phyloP scores from a whole-genome alignment of 2,329 filamentous ascomycete species.

The Neonectria magnoliae region DNA sequence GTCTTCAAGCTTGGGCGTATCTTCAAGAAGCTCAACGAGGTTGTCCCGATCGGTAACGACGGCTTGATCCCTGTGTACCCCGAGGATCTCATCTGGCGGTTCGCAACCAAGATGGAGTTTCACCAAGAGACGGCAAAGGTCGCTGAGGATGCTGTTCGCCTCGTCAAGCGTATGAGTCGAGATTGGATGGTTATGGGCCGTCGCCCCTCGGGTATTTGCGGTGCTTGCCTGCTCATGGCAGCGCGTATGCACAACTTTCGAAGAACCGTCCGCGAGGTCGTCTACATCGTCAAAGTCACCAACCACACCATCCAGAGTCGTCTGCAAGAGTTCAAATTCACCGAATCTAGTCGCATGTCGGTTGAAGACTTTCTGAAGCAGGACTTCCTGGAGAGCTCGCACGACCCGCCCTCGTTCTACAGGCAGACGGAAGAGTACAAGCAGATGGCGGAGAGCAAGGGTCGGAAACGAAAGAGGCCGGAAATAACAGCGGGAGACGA shows the following conservation, averaged over 20 bases:
- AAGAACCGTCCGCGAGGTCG: constrained; percentile 89
- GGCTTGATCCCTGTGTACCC: constrained; percentile 77
- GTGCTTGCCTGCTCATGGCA: constrained; percentile 92
- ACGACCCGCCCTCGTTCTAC: constrained; percentile 87
- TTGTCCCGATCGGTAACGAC: constrained; percentile 74
- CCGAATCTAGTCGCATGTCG: constrained; percentile 84
- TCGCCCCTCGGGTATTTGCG: constrained; percentile 91
- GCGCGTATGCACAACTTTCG: constrained; percentile 99
- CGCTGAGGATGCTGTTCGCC: constrained; percentile 85
- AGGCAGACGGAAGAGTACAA: constrained; percentile 70
- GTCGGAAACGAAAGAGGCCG: constrained; percentile 57
- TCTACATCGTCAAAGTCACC: constrained; percentile 98
- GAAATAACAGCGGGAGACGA: constrained; percentile 45
- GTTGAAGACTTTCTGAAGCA: constrained; percentile 84
- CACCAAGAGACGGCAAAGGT: constrained; percentile 83
- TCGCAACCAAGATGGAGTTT: constrained; percentile 92
- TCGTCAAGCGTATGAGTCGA: constrained; percentile 91
- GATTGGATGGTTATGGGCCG: constrained; percentile 98
- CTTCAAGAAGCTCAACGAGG: constrained; percentile 84
- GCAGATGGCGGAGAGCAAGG: constrained; percentile 61
- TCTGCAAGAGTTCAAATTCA: constrained; percentile 89
- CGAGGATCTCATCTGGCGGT: constrained; percentile 90
- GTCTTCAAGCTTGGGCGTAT: constrained; percentile 92
- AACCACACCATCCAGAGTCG: constrained; percentile 93
- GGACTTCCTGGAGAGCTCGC: constrained; percentile 75